Evolutionary conservation across 2,329 filamentous ascomycete species (phyloP), one percentile per base, ranked within the genome.

Genomic region (Beauveria sp.): DNA sequence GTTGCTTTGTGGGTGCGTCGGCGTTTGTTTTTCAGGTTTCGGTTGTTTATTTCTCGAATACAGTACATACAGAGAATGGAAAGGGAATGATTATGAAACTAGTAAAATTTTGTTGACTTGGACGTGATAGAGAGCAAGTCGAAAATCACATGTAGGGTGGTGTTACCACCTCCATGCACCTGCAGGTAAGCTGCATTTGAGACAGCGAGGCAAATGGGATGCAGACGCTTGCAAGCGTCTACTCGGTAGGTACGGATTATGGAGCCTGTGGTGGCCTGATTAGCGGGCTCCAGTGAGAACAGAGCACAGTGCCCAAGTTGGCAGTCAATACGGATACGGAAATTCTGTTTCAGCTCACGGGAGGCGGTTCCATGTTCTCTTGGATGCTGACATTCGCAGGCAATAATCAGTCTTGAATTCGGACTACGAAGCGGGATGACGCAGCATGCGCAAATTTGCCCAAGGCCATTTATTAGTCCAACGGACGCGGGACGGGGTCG

Each of bases 351-450:
- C 34, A 38, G 34, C 34, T 14, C 34, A 38, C 14, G 12, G 34
- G 34, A 14, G 34, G 5, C 5, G 12, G 34, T 14, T 14, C 34
- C 34, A 38, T 38, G 34, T 38, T 38, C 12, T 38, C 34, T 38
- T 38, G 34, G 5, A 14, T 38, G 34, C 34, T 14, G 34, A 12
- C 14, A 38, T 38, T 12, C 5, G 34, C 34, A 14, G 12, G 34
- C 6, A 38, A 38, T 38, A 38, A 14, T 38, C 4, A 38, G 0
- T 1, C 2, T 14, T 14, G 12, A 10, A 5, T 14, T 38, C 12
- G 43, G 20, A 28, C 54, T 57, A 57, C 42, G 9, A 26, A 26
- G 54, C 54, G 54, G 54, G 43, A 57, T 57, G 54, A 57, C 54
- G 54, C 54, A 47, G 16, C 40, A 55, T 7, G 40, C n/a, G 52